Evolutionary conservation across 2,329 filamentous ascomycete species (phyloP).

Genomic region (Pseudopithomyces maydicus): DNA sequence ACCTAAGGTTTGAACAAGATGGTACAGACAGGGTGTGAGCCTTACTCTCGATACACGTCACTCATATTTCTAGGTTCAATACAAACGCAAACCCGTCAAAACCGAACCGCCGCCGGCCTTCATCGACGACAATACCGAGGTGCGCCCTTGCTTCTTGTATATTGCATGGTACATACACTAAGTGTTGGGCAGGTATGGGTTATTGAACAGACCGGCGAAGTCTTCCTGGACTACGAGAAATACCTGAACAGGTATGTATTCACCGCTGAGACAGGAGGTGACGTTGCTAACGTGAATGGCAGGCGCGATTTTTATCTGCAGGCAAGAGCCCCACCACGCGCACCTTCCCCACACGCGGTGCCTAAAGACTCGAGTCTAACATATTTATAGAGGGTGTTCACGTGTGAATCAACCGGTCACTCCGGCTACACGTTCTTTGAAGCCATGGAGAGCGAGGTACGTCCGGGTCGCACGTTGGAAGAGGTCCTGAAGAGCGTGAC

Average conservation of each 20-base stretch:
- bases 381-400: conserved; percentile 74
- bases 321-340: conserved; percentile 56
- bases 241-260: conserved; percentile 77
- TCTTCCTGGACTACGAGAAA: conserved; percentile 86
- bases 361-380: conserved; percentile 22
- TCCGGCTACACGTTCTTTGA: conserved; percentile 91
- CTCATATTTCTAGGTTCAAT: conserved; percentile 73
- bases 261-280: neutral
- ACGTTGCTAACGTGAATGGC: conserved; percentile 23
- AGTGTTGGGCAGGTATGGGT: conserved; percentile 75
- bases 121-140: conserved; percentile 83
- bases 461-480: conserved; percentile 43
- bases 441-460: conserved; percentile 86
- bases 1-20: conserved; percentile 33
- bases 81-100: conserved; percentile 93
- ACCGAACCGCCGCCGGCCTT: conserved; percentile 74
- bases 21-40: conserved; percentile 30
- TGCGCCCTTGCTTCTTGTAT: conserved; percentile 50
- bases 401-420: conserved; percentile 94
- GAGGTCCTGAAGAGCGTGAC: conserved; percentile 35
- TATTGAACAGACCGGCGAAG: conserved; percentile 85
- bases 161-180: conserved; percentile 26
- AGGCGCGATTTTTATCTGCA: conserved; percentile 95
- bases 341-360: neutral
- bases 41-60: neutral